These are phyloP conservation scores for Nakazawaea wyomingensis DNA, from an alignment of 805 yeast genomes.

Conservation along the genomic window DNA sequence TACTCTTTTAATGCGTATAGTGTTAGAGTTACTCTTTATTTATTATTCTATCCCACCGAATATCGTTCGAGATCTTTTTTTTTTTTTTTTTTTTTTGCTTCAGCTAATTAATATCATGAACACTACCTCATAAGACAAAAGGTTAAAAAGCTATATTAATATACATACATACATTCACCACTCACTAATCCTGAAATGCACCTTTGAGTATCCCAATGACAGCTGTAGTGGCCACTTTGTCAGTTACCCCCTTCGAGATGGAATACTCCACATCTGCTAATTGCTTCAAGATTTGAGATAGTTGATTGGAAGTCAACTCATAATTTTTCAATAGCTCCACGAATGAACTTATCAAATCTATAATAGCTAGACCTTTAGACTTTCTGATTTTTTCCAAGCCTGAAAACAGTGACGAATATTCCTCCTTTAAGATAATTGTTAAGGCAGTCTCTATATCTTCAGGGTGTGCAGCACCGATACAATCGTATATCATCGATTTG, in stretches of 20 bases:
- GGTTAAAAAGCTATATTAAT: no score
- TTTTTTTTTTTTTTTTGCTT: no score
- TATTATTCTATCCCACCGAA: no score
- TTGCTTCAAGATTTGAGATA: constrained; percentile 62
- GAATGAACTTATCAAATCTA: constrained; percentile 77
- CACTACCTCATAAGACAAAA: no score
- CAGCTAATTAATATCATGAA: no score
- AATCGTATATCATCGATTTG: constrained; percentile 78
- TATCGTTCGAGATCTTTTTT: not conserved
- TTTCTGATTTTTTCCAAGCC: constrained; percentile 64
- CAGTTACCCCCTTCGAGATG: constrained; percentile 88
- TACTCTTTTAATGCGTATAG: no score
- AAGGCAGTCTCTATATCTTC: constrained; percentile 71
- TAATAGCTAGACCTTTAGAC: constrained; percentile 80
- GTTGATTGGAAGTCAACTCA: constrained; percentile 57
- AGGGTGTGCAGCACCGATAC: constrained; percentile 95
- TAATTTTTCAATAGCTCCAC: constrained; percentile 64
- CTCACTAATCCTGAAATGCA: constrained; percentile 33
- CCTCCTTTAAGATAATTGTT: constrained; percentile 75
- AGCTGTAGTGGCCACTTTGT: constrained; percentile 84
- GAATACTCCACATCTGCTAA: constrained; percentile 88
- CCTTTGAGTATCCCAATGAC: constrained; percentile 79
- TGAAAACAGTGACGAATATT: constrained; percentile 73
- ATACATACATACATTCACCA: no score
- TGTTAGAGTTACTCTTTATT: no score